Base-by-base conservation (phyloP, 371 early-diverging fungal genomes). In the Mucor circinelloides region DNA sequence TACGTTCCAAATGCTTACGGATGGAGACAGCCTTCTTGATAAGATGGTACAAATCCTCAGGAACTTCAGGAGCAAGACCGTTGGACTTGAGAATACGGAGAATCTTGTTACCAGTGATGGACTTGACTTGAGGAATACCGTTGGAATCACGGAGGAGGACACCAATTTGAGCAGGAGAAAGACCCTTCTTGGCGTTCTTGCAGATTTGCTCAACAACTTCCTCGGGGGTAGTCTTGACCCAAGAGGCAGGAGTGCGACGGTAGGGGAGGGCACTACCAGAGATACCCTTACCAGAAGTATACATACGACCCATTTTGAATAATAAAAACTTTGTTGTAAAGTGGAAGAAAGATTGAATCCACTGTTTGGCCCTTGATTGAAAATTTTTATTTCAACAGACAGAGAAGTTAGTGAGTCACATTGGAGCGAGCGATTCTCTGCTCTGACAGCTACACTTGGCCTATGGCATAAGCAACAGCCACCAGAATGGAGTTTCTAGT, bases 1-100 rank as follows among this genome's bases (percentile, higher is more conserved):
- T 94, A 76, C 94, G 94, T 90, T 99, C 98, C 80, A 99, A 81
- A 87, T 99, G 99, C 91, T 97, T 99, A 86, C 97, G 97, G 85
- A 99, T 94, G 75, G 95, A 87, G 78, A 99, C 98, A 60, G 99
- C 98, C 94, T 99, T 99, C 93, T 98, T 98, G 90, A 99, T 98
- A 70, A 99, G 87, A 84, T 95, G 95, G 91, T 98, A 95, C 67
- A 99, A 90, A 87, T 99, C 99, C 88, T 99, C 99, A 70, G 99
- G 99, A 79, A 99, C 95, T 81, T 94, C 95, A 72, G 99, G 99
- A 63, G 76, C 76, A 58, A 76, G 76, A 86, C 90, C 90, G 88
- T 93, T 92, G 78, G 89, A 81, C 87, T 93, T 94, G 69, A 97
- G 85, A 85, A 97, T 93, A 87, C 94, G 92, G 74, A 98, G 90